A percentile compares a stretch with the other conserved stretches of the same genome.
These are phyloP conservation scores for Aspergillus pseudoglaucus DNA, from an alignment of 2,329 filamentous ascomycete species.

Conservation along the genomic window DNA sequence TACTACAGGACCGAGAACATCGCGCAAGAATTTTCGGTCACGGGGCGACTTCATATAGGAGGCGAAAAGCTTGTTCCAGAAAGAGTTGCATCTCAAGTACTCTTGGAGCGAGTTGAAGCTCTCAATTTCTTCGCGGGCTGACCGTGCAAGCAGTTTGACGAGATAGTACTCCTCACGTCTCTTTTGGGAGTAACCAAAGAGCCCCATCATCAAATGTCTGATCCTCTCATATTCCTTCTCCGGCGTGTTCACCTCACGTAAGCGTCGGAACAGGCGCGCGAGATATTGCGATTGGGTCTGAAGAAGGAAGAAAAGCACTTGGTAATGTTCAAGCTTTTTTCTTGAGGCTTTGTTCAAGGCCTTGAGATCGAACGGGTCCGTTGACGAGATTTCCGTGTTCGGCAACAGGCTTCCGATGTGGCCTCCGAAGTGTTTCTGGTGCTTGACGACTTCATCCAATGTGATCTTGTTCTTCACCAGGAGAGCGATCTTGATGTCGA, in stretches of 20 bases:
- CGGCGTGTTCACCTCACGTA: slow-evolving; percentile 74
- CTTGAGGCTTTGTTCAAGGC: slow-evolving; percentile 94
- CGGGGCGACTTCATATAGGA: slow-evolving; percentile 88
- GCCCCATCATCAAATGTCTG: slow-evolving; percentile 88
- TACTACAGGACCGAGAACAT: slow-evolving; percentile 76
- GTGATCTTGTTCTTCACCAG: slow-evolving; percentile 99
- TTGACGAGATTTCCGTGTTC: slow-evolving; percentile 79
- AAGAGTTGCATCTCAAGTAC: slow-evolving; percentile 81
- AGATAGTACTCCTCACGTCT: slow-evolving; percentile 94
- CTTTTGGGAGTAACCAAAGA: slow-evolving; percentile 97
- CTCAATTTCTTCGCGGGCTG: slow-evolving; percentile 80
- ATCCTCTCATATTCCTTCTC: slow-evolving; percentile 92
- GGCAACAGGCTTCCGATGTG: slow-evolving; percentile 77
- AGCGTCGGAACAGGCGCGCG: slow-evolving; percentile 73
- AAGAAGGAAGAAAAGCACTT: slow-evolving; percentile 93
- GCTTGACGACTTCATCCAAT: slow-evolving; percentile 91
- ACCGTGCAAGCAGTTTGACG: slow-evolving; percentile 75
- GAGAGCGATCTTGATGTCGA: slow-evolving; percentile 97
- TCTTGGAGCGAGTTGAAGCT: slow-evolving; percentile 68
- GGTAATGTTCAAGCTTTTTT: slow-evolving; percentile 92
- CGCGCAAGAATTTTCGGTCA: slow-evolving; percentile 85
- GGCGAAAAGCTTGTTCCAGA: slow-evolving; percentile 79
- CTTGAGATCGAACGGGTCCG: slow-evolving; percentile 92
- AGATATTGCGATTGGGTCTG: slow-evolving; percentile 96
- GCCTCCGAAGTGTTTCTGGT: slow-evolving; percentile 92